Evolutionary conservation across 257 asterid genomes (phyloP), one percentile per base, ranked within the genome.

Genomic region (Ilex aquifolium): DNA sequence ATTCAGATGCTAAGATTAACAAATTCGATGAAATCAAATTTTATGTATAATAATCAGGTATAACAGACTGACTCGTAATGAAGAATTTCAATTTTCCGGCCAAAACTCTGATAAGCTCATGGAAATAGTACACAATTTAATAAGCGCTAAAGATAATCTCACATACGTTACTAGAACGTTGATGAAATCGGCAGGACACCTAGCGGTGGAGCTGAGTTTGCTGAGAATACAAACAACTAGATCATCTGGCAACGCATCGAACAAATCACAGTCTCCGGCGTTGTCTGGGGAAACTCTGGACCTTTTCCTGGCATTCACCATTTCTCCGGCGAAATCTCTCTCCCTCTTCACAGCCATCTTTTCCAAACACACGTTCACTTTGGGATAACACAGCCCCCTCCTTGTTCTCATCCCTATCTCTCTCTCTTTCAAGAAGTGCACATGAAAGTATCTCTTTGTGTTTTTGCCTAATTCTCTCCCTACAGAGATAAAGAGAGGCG

Each of bases 211-310:
- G 71, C 76, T 72, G 69, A 91, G 86, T 55, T 77, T 88, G 54
- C 72, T 68, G 67, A 88, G 87, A 57, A 91, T 78, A 44, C 59
- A 76, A 0, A 88, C 59, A 4, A 91, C 74, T 1, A 91, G 74
- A 79, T 91, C 98, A 60, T 91, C 96, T 30, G 96, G 98, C 63
- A 91, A 77, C 3, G 77, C 75, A 60, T 91, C 90, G 54, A 91
- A 82, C 21, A 79, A 79, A 42, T 88, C 93, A 14, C 56, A 32
- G 2, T 53, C 69, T 2, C 67, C 76, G 65, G 57, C 53, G 10
- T 7, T 8, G 2, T 53, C 30, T 7, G 57, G 31, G 6, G 57
- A 53, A 17, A 14, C 57, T 14, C 15, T 53, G 11, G 11, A 53
- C 57, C 31, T 53, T 53, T 53, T 53, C 31, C 57, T 10, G 29